phyloP scores from a whole-genome alignment of 2,329 filamentous ascomycete genomes.

The Colletotrichum sp. region DNA sequence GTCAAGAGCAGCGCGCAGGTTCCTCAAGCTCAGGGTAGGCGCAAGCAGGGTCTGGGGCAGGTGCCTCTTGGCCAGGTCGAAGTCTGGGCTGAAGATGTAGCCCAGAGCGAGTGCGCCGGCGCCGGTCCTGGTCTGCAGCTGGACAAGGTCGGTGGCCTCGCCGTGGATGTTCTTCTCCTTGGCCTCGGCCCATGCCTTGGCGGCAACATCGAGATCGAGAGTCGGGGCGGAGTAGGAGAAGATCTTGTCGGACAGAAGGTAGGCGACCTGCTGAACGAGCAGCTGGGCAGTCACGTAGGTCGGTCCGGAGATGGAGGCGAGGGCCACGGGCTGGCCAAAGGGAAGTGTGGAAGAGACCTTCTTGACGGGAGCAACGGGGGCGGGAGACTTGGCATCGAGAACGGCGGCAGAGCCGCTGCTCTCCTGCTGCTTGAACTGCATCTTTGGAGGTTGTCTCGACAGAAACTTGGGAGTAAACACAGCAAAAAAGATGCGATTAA shows the following conservation, averaged over 20 bases:
- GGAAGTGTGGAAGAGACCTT: conserved; percentile 58
- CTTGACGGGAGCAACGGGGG: conserved; percentile 36
- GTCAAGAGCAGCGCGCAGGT: conserved; percentile 83
- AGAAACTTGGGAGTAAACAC: not conserved
- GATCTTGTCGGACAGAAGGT: conserved; percentile 93
- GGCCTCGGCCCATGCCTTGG: conserved; percentile 74
- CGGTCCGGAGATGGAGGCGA: conserved; percentile 75
- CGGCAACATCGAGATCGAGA: conserved; percentile 86
- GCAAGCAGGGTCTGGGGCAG: conserved; percentile 91
- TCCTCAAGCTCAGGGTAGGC: conserved; percentile 79
- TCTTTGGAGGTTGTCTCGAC: not conserved
- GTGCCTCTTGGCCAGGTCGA: conserved; percentile 87
- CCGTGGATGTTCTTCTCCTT: conserved; percentile 81
- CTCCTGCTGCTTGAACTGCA: conserved; percentile 40
- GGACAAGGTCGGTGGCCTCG: conserved; percentile 76
- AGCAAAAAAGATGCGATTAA: conserved; percentile 10
- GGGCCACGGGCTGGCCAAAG: conserved; percentile 58
- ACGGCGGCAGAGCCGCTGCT: conserved; percentile 36
- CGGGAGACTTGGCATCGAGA: conserved; percentile 31
- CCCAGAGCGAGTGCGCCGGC: conserved; percentile 91
- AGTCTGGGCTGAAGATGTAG: conserved; percentile 98
- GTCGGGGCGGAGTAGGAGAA: conserved; percentile 96
- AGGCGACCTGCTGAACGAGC: conserved; percentile 94
- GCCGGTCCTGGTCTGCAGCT: conserved; percentile 85
- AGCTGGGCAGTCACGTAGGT: conserved; percentile 94